These are phyloP conservation scores for Hypoxylon sp. DNA, from an alignment of 2,329 filamentous ascomycete species.

Conservation along the genomic window DNA sequence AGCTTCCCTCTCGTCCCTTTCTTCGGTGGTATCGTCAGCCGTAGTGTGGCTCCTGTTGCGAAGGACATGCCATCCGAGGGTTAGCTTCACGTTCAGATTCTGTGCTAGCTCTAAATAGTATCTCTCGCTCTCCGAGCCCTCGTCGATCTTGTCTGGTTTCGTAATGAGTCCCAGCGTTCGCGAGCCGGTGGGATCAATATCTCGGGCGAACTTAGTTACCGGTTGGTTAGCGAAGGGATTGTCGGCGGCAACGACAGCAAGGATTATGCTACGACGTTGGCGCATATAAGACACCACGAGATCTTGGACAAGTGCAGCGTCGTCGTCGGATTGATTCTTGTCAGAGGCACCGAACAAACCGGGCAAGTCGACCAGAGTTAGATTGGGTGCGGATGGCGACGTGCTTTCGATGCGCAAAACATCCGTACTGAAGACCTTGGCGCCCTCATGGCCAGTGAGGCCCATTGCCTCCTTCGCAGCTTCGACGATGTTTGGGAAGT, in stretches of 20 bases:
- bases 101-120: slow-evolving; percentile 48
- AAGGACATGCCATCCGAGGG: slow-evolving; percentile 55
- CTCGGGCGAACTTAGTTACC: slow-evolving; percentile 56
- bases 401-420: slow-evolving; percentile 57
- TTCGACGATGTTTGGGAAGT: slow-evolving; percentile 46
- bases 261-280: slow-evolving; percentile 63
- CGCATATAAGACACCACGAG: slow-evolving; percentile 65
- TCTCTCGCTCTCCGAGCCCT: slow-evolving; percentile 46
- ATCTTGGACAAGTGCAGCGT: slow-evolving; percentile 55
- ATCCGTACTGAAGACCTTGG: slow-evolving; percentile 54
- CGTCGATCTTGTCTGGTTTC: slow-evolving; percentile 55
- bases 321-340: slow-evolving; percentile 55
- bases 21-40: slow-evolving; percentile 42
- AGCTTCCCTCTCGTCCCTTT: slow-evolving; percentile 51
- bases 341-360: slow-evolving; percentile 60
- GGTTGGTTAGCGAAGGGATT: slow-evolving; percentile 66
- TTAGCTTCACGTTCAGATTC: slow-evolving; percentile 51
- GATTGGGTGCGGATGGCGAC: slow-evolving; percentile 57
- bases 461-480: slow-evolving; percentile 58
- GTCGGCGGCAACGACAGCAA: slow-evolving; percentile 63
- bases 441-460: slow-evolving; percentile 47
- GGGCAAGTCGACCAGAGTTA: slow-evolving; percentile 66
- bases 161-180: slow-evolving; percentile 64
- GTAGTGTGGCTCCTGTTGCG: slow-evolving; percentile 53
- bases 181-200: slow-evolving; percentile 43